phyloP scores from a whole-genome alignment of 345 rosid species.

The Euclidium syriacum region DNA sequence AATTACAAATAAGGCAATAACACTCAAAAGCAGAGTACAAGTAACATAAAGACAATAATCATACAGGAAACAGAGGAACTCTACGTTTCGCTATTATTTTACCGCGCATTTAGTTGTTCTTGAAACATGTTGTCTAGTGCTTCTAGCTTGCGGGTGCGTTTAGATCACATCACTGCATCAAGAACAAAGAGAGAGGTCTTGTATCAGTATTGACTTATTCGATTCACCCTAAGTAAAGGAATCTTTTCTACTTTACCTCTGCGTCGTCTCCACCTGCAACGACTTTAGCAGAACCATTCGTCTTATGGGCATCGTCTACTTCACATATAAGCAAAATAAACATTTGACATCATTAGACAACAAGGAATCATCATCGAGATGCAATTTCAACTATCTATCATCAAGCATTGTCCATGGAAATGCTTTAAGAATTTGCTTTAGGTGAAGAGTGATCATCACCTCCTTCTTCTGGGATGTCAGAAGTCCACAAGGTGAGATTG shows the following conservation, averaged over 20 bases:
- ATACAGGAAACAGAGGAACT: slow-evolving; percentile 17
- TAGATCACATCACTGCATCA: slow-evolving; percentile 22
- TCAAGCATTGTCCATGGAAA: neutral
- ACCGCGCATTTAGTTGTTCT: slow-evolving; percentile 25
- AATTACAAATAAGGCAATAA: slow-evolving; percentile 14
- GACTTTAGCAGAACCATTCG: slow-evolving; percentile 34
- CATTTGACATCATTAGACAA: neutral
- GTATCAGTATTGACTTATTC: neutral
- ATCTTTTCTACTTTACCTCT: slow-evolving; percentile 23
- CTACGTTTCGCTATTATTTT: slow-evolving; percentile 23
- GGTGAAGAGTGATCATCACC: slow-evolving; percentile 31
- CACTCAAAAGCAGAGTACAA: slow-evolving; percentile 21
- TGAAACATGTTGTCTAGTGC: slow-evolving; percentile 12
- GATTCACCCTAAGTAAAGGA: neutral
- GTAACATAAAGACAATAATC: slow-evolving; percentile 15
- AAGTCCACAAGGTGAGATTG: slow-evolving; percentile 73
- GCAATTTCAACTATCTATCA: slow-evolving; percentile 9
- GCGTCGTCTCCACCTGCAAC: slow-evolving; percentile 37
- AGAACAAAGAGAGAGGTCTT: slow-evolving; percentile 1
- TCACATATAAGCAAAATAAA: slow-evolving; percentile 1
- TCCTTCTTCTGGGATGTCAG: slow-evolving; percentile 68
- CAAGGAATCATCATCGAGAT: neutral
- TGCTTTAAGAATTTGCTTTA: slow-evolving; percentile 3
- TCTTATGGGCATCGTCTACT: slow-evolving; percentile 46
- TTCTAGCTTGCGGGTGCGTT: slow-evolving; percentile 14